Evolutionary conservation across 2,329 filamentous ascomycete genomes (phyloP).

Genomic region (Zymoseptoria tritici): DNA sequence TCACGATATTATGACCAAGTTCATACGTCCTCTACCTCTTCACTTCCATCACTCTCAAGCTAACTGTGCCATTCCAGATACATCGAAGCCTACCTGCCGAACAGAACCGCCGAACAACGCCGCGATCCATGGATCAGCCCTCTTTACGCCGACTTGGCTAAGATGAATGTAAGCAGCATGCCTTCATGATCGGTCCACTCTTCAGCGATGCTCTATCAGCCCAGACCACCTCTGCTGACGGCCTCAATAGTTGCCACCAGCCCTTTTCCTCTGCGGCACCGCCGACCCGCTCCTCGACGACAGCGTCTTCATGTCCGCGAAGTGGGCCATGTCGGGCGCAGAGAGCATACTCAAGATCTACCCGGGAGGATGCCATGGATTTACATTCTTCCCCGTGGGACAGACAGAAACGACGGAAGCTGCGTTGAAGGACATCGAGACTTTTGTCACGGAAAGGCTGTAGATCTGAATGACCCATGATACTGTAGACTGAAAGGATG

Average conservation of each 20-base stretch:
- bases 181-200: no score
- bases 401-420: constrained; percentile 32
- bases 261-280: constrained; percentile 49
- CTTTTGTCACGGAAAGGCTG: constrained; percentile 29
- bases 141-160: constrained; percentile 41
- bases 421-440: constrained; percentile 33
- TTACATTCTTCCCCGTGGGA: constrained; percentile 36
- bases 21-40: constrained; percentile 12
- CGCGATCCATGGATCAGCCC: constrained; percentile 43
- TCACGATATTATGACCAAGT: constrained; percentile 37
- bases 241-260: no score
- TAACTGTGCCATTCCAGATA: constrained; percentile 27
- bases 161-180: constrained; percentile 19
- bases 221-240: no score
- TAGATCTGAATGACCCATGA: no score
- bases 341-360: constrained; percentile 42
- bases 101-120: constrained; percentile 34
- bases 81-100: constrained; percentile 40
- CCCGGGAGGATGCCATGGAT: constrained; percentile 47
- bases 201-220: no score
- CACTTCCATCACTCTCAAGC: not conserved
- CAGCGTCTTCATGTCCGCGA: constrained; percentile 46
- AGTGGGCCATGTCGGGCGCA: constrained; percentile 47
- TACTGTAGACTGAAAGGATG: no score
- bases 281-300: constrained; percentile 49